Evolutionary conservation across 495 filamentous ascomycete genomes (phyloP), one percentile per base, ranked within the genome.

Genomic region (Podospora didyma): DNA sequence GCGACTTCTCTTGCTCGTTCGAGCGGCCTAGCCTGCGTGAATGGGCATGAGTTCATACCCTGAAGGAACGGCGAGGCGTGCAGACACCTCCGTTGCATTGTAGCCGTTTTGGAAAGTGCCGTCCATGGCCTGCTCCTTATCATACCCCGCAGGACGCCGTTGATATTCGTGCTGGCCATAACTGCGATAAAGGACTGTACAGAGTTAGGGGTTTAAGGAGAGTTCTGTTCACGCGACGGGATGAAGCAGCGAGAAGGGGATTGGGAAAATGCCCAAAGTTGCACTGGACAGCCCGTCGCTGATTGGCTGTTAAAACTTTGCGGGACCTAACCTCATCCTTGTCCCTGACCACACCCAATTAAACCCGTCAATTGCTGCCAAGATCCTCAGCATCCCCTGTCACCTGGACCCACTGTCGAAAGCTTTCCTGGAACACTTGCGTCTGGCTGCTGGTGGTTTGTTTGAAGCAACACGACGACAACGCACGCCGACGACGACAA

Each of bases 91-190:
- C 23, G 34, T 28, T 59, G 57, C 16, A 41, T 21, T 22, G 26
- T n/a, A 16, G 48, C 34, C 6, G 44, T 26, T 28, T 7, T 50
- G 16, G 49, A 49, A 12, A 63, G 49, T 12, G 52, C 46, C 46
- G 59, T 54, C 48, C 58, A 58, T 44, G 53, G 6, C 53, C 49
- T 59, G 42, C 41, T 31, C 9, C 26, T 52, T 21, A 62, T 50
- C 22, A 34, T 42, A 14, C 9, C 66, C 62, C 63, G 44, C 9
- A 69, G 62, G 63, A 56, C 58, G 34, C 31, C 48, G 22, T 20
- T 44, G 42, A 53, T 26, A 22, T 47, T 44, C 53, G 49, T 53
- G 53, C 44, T 51, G n/a, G 64, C 54, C 65, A 71, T 69, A 49
- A 44, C 24, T 48, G 41, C 23, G 2, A 21, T 21, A 23, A 20